Evolutionary conservation across 2,329 filamentous ascomycete species (phyloP).

Genomic region (Drechslerella dactyloides): DNA sequence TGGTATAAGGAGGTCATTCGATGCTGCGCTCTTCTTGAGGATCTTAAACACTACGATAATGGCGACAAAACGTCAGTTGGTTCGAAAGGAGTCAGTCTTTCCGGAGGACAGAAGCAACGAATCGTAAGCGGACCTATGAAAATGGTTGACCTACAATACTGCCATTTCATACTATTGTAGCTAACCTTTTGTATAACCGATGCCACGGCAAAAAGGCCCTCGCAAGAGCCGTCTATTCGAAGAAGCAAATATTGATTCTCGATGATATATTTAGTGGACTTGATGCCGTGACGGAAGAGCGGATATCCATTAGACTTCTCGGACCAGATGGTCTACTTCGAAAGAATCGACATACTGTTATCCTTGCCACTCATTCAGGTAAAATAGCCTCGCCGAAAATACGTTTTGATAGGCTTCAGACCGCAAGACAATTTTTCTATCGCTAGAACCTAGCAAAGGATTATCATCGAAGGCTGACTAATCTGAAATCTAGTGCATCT

Average conservation of each 20-base stretch:
- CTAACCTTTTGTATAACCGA: no score
- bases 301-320: constrained; percentile 59
- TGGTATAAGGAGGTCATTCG: constrained; percentile 57
- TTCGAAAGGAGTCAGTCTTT: constrained; percentile 60
- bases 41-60: constrained; percentile 57
- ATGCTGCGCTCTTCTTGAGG: constrained; percentile 57
- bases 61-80: constrained; percentile 57
- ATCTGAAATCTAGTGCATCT: constrained; percentile 22
- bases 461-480: no score
- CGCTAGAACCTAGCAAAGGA: no score
- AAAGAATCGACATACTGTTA: constrained; percentile 55
- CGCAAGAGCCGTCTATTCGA: constrained; percentile 41
- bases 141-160: no score
- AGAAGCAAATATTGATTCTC: constrained; percentile 56
- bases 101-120: constrained; percentile 62
- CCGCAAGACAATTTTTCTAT: no score
- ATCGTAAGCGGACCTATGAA: constrained; percentile 56
- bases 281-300: constrained; percentile 59
- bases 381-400: no score
- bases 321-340: constrained; percentile 57
- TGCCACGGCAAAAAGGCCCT: constrained; percentile 18
- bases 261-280: constrained; percentile 60
- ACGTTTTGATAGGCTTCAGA: no score
- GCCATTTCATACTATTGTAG: no score
- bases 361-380: constrained; percentile 57